Base-by-base conservation (phyloP, 2,329 filamentous ascomycete species). In the Xylaria sp. region DNA sequence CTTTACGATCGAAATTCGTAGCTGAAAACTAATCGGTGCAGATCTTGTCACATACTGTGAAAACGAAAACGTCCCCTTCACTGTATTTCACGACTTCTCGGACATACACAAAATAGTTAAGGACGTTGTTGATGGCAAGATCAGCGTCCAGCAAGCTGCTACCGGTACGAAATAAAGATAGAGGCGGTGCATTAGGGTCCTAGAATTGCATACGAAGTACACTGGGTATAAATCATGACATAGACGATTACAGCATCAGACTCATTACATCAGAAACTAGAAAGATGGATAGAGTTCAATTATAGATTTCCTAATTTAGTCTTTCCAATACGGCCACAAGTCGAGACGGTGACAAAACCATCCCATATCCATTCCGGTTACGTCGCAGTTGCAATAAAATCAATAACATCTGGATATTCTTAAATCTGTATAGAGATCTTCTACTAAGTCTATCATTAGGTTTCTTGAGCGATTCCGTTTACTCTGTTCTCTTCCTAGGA, bases 11-110 rank as follows among this genome's bases (percentile, higher is more conserved):
- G 36, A 15, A 7, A 46, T 13, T 58, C 12, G 20, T 18, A 50
- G 18, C 25, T 45, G 10, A 12, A 48, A 9, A 32, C 69, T 67
- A 62, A 75, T 32, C 72, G 56, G 20, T 57, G 46, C 36, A 93
- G 94, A 98, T 80, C 87, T 98, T 64, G 91, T 97, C 70, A 89
- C 86, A 15, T 97, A 93, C 82, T 97, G 95, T 78, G 91, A 94
- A 74, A 89, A 89, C 63, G 89, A 97, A 79, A 88, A 91, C 10
- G 90, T 97, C 23, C 94, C 94, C 0, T 97, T 97, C 79, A 95
- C 93, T 15, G 89, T 92, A 3, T 97, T 97, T 78, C 85, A 92
- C 75, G 89, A 94, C 82, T 97, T 95, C 89, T 87, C 87, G 7
- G 88, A 90, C 70, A 97, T 97, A 76, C 84, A 93, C 56, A 84